Percentiles rank a stretch among this genome's conserved stretches.
Conservation (phyloP, 2,329 filamentous ascomycete species). For the Passalora sequoiae region DNA sequence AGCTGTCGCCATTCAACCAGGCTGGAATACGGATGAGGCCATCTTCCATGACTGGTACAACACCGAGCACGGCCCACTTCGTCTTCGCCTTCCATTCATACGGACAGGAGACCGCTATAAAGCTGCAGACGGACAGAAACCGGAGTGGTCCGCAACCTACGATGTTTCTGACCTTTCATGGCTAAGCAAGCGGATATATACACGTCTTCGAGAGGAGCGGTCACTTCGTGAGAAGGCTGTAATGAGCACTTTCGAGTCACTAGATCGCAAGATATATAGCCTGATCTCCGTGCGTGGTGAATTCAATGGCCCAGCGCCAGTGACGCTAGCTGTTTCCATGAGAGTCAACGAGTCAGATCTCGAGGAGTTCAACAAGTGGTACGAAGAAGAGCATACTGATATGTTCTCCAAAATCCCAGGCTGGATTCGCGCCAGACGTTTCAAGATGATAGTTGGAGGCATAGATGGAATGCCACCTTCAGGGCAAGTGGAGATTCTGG, state of each 20-base stretch:
- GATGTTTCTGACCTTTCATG: conserved; percentile 71
- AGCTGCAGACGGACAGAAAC: conserved; percentile 58
- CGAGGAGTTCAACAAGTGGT: conserved; percentile 63
- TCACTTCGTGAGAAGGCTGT: conserved; percentile 45
- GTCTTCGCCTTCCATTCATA: conserved; percentile 69
- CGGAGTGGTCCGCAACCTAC: conserved; percentile 74
- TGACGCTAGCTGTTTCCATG: conserved; percentile 24
- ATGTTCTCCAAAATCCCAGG: conserved; percentile 70
- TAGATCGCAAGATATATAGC: conserved; percentile 68
- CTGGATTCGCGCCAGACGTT: conserved; percentile 70
- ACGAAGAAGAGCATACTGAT: conserved; percentile 66
- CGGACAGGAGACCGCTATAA: conserved; percentile 74
- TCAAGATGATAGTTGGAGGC: conserved; percentile 61
- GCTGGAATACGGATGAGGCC: conserved; percentile 56
- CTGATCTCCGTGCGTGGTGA: conserved; percentile 48
- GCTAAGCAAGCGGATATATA: conserved; percentile 67
- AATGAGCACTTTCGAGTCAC: conserved; percentile 58
- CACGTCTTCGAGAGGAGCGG: conserved; percentile 55
- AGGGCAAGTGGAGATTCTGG: conserved; percentile 54
- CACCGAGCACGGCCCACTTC: conserved; percentile 81
- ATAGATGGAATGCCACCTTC: conserved; percentile 39
- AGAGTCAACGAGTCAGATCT: conserved; percentile 50
- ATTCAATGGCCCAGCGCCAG: conserved; percentile 23
- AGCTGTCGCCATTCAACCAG: conserved; percentile 81
- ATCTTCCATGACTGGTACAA: conserved; percentile 93